Evolutionary conservation across 1,284 basidiomycete genomes (phyloP).

Genomic region (Hemileia vastatrix): DNA sequence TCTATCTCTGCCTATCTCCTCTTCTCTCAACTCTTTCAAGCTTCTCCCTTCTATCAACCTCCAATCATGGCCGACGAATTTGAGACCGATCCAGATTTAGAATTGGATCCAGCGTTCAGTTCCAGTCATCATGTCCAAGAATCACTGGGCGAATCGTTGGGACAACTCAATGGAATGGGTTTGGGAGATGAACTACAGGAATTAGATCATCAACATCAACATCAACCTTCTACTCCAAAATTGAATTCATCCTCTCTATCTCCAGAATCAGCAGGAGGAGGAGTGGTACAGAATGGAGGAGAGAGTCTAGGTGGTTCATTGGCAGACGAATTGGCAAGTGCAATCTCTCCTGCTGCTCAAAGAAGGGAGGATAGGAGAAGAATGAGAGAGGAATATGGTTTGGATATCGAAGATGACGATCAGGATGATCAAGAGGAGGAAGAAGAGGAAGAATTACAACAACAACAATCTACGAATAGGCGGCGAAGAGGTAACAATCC

Average conservation of each 20-base stretch:
- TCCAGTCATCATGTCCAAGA: neutral
- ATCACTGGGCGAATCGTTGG: neutral
- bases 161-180: neutral
- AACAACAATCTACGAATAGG: too few species aligned
- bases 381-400: neutral
- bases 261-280: neutral
- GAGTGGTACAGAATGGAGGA: too few species aligned
- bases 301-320: neutral
- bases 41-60: too few species aligned
- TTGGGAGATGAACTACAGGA: neutral
- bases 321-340: neutral
- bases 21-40: too few species aligned
- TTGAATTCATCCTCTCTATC: neutral
- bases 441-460: neutral
- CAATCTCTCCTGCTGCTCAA: neutral
- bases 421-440: neutral
- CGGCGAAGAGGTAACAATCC: too few species aligned
- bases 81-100: neutral
- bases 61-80: neutral
- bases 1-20: too few species aligned
- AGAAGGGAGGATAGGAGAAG: neutral
- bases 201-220: neutral
- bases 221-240: neutral
- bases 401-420: neutral
- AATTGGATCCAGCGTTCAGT: neutral